Evolutionary conservation across 129 eudicot genomes (phyloP).

Genomic region (Silybum marianum): DNA sequence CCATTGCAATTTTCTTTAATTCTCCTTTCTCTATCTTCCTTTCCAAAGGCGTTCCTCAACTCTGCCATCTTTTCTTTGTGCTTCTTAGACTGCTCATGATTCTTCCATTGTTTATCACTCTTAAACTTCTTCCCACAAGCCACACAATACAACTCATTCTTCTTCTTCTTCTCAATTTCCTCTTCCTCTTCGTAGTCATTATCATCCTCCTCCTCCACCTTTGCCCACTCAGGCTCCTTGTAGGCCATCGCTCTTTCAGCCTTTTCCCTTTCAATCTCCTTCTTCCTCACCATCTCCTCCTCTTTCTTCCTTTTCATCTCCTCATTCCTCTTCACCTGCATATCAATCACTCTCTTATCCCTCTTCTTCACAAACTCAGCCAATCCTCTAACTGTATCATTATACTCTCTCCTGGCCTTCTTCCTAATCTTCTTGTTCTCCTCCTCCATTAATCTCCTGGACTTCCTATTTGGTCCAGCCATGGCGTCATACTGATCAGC

Average conservation of each 20-base stretch:
- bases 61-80: constrained; percentile 92
- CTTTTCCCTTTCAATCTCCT: constrained; percentile 62
- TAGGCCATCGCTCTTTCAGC: constrained; percentile 69
- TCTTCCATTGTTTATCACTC: constrained; percentile 97
- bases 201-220: constrained; percentile 52
- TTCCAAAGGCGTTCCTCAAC: constrained; percentile 62
- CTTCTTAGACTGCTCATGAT: constrained; percentile 96
- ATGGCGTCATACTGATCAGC: constrained; percentile 73
- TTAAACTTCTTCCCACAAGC: constrained; percentile 95
- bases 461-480: constrained; percentile 73
- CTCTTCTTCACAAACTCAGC: constrained; percentile 98
- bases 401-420: constrained; percentile 78
- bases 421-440: constrained; percentile 93
- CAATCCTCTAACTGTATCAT: constrained; percentile 86
- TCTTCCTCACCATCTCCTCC: constrained; percentile 65
- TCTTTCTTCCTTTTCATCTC: constrained; percentile 76
- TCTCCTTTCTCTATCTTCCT: constrained; percentile 47
- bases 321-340: constrained; percentile 82
- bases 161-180: constrained; percentile 44
- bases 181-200: constrained; percentile 48
- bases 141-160: constrained; percentile 79
- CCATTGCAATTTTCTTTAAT: background rate
- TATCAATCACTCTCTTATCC: constrained; percentile 96
- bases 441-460: constrained; percentile 93
- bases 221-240: constrained; percentile 90